These are phyloP conservation scores for Ascochyta rabiei DNA, from an alignment of 2,329 filamentous ascomycete species.

Conservation along the genomic window DNA sequence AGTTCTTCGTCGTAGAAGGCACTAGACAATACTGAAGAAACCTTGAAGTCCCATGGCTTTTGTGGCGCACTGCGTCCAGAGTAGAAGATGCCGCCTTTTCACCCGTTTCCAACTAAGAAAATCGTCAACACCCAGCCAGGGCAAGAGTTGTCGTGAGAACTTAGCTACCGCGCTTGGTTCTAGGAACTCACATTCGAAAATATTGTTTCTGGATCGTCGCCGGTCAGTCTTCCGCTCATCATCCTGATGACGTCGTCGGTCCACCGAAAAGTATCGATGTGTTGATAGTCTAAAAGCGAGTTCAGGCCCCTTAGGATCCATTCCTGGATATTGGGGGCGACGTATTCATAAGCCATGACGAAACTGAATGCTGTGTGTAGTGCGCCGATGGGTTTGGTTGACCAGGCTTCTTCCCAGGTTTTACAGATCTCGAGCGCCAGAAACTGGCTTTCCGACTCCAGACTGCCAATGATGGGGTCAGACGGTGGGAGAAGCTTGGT, in stretches of 20 bases:
- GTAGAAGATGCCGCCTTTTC: background rate
- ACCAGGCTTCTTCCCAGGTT: constrained; percentile 45
- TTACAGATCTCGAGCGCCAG: constrained; percentile 42
- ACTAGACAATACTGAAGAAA: background rate
- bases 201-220: constrained; percentile 31
- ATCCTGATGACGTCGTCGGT: constrained; percentile 30
- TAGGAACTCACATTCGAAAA: constrained; percentile 26
- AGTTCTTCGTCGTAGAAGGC: background rate
- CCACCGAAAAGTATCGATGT: constrained; percentile 39
- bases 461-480: constrained; percentile 24
- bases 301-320: constrained; percentile 40
- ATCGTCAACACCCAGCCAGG: constrained; percentile 21
- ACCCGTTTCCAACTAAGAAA: constrained; percentile 5
- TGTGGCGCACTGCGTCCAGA: background rate
- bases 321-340: constrained; percentile 27
- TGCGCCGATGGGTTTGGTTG: constrained; percentile 39
- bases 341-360: constrained; percentile 42
- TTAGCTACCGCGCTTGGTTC: constrained; percentile 17
- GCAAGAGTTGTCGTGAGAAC: constrained; percentile 8
- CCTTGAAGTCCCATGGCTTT: constrained; percentile 6
- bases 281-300: constrained; percentile 34
- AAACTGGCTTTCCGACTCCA: constrained; percentile 37
- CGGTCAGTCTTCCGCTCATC: constrained; percentile 37
- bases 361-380: constrained; percentile 42
- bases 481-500: constrained; percentile 35